Evolutionary conservation across 169 alveolate genomes (phyloP).

Genomic region (Cryptosporidium viatorum): DNA sequence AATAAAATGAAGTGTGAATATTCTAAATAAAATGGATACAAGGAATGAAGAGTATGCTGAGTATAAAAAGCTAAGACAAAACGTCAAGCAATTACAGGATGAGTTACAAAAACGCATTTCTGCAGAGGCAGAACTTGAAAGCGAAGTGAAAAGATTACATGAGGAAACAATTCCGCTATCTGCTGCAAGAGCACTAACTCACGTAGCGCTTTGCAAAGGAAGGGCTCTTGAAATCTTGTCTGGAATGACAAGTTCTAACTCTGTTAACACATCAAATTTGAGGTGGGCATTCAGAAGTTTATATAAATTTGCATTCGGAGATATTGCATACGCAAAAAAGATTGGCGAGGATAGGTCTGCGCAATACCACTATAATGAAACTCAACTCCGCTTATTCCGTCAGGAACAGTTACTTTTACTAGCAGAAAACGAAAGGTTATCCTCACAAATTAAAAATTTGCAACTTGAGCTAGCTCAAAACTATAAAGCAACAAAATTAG

Average conservation of each 20-base stretch:
- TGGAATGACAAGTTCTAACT: conserved; percentile 69
- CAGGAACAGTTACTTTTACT: conserved; percentile 80
- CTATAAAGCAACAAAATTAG: conserved; percentile 50
- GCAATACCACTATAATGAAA: conserved; percentile 75
- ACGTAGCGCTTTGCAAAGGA: conserved; percentile 75
- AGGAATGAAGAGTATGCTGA: conserved; percentile 57
- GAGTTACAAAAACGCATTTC: conserved; percentile 68
- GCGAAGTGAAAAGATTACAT: conserved; percentile 60
- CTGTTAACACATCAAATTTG: conserved; percentile 59
- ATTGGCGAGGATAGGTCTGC: conserved; percentile 74
- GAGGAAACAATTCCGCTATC: conserved; percentile 73
- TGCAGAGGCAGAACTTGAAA: conserved; percentile 66
- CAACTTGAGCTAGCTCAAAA: conserved; percentile 73
- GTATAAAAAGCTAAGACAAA: conserved; percentile 54
- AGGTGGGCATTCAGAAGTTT: conserved; percentile 70
- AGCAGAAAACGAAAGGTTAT: conserved; percentile 81
- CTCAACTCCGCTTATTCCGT: conserved; percentile 80
- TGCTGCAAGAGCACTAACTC: conserved; percentile 74
- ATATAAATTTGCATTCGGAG: conserved; percentile 65
- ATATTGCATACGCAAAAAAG: conserved; percentile 70
- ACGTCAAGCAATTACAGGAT: conserved; percentile 66
- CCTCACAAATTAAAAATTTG: conserved; percentile 76
- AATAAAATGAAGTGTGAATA: background rate
- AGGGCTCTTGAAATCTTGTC: conserved; percentile 73
- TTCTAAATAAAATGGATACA: conserved; percentile 57